These are phyloP conservation scores for Phytopythium aichiense DNA, from an alignment of 352 stramenopile species.

Conservation along the genomic window DNA sequence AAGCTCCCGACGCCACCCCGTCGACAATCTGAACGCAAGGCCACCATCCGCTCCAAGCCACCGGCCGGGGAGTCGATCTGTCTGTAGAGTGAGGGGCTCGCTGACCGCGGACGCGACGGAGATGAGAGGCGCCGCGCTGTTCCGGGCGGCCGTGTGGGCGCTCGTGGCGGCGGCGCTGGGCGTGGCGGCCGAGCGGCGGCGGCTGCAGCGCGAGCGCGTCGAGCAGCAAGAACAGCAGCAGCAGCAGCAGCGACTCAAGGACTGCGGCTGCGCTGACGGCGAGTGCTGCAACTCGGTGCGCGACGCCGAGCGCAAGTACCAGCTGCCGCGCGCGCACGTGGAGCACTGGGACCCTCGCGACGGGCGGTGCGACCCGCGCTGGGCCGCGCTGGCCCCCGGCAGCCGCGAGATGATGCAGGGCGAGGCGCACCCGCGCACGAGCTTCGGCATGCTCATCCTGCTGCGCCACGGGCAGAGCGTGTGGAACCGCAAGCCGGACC, in stretches of 20 bases:
- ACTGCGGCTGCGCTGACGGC: slow-evolving; percentile 58
- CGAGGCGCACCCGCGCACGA: slow-evolving; percentile 32
- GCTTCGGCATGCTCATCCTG: slow-evolving; percentile 75
- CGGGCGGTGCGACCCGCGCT: slow-evolving; percentile 51
- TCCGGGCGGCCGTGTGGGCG: slow-evolving; percentile 11
- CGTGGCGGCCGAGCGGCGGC: slow-evolving; percentile 26
- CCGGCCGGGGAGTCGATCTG: not conserved
- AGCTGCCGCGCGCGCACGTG: slow-evolving; percentile 68
- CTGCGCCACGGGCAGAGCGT: slow-evolving; percentile 83
- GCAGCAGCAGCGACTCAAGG: slow-evolving; percentile 11
- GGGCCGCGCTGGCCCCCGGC: slow-evolving; percentile 43
- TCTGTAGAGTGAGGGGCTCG: not conserved
- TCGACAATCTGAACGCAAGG: not conserved
- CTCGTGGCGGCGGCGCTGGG: slow-evolving; percentile 15
- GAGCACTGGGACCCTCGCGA: slow-evolving; percentile 62
- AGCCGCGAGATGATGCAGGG: slow-evolving; percentile 2
- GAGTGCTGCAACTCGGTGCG: slow-evolving; percentile 75
- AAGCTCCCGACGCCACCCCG: not conserved
- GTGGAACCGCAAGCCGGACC: slow-evolving; percentile 81
- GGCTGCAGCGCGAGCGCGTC: slow-evolving; percentile 16
- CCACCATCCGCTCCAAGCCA: not conserved
- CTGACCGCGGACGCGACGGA: not conserved
- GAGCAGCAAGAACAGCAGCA: not conserved
- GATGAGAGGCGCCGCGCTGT: not conserved
- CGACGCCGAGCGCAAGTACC: slow-evolving; percentile 55